Conservation (phyloP, 2,329 filamentous ascomycete genomes). For the Diaporthe eres region DNA sequence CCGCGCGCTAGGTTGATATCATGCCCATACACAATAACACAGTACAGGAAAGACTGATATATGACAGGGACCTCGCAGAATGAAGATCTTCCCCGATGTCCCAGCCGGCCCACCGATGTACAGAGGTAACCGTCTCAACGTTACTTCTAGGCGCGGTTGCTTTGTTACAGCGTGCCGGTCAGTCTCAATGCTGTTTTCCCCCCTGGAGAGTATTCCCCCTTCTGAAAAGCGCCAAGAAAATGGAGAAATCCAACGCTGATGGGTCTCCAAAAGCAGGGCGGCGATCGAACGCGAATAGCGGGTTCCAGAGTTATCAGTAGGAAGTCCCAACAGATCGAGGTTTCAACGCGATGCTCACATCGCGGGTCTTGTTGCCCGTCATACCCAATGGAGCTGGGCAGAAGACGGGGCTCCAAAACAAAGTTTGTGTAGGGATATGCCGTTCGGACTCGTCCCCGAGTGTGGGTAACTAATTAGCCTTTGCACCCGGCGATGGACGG, state of each 20-base stretch:
- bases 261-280: neutral
- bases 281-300: neutral
- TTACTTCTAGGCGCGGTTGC: too few relatives aligned
- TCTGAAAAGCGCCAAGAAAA: neutral
- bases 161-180: neutral
- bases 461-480: conserved; percentile 12
- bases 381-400: too few relatives aligned
- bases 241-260: neutral
- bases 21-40: neutral
- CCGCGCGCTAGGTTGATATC: neutral
- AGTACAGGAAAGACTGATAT: too few relatives aligned
- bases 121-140: neutral
- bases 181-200: too few relatives aligned
- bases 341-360: neutral
- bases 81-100: neutral
- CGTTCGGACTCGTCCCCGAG: conserved; percentile 17
- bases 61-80: neutral
- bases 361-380: neutral
- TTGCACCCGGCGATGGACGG: neutral
- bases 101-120: too few relatives aligned
- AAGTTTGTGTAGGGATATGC: neutral
- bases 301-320: neutral
- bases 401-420: neutral
- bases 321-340: neutral
- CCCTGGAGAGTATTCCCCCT: neutral